These are phyloP conservation scores for Delonix regia DNA, from an alignment of 306 rosid genomes.

Conservation along the genomic window DNA sequence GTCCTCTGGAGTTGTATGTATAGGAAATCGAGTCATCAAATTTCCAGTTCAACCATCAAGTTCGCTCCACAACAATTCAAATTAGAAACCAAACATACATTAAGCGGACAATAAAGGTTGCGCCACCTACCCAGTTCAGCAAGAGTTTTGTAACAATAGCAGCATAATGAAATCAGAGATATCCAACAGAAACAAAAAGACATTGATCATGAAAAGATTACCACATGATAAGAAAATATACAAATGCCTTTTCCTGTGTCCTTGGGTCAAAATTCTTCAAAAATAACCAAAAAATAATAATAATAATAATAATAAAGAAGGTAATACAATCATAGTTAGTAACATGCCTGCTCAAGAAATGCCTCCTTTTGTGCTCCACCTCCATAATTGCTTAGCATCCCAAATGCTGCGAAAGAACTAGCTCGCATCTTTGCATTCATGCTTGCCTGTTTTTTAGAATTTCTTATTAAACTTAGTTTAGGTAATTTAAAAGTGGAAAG, in stretches of 20 bases:
- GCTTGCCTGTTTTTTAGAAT: conserved; percentile 56
- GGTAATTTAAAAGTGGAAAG: background rate
- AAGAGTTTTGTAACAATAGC: background rate
- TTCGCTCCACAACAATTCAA: background rate
- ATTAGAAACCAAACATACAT: background rate
- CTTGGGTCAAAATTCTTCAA: background rate
- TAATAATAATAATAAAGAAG: too few species aligned
- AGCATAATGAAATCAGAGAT: background rate
- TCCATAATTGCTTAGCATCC: conserved; percentile 78
- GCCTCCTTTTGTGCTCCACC: conserved; percentile 69
- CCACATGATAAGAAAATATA: background rate
- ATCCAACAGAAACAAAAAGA: background rate
- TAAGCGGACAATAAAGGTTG: background rate
- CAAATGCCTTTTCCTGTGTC: background rate
- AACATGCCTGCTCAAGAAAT: conserved; percentile 88
- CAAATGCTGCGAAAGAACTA: conserved; percentile 91
- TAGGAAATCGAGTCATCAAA: background rate
- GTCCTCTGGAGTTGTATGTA: too few species aligned
- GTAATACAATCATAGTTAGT: conserved; percentile 11
- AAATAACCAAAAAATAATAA: conserved; percentile 12
- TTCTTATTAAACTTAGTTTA: background rate
- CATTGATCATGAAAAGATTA: conserved; percentile 1
- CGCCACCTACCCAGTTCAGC: background rate
- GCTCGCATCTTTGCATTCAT: conserved; percentile 79
- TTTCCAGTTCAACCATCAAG: background rate